These are phyloP conservation scores for Prorocentrum cordatum DNA, from an alignment of 169 alveolate genomes.

Conservation along the genomic window DNA sequence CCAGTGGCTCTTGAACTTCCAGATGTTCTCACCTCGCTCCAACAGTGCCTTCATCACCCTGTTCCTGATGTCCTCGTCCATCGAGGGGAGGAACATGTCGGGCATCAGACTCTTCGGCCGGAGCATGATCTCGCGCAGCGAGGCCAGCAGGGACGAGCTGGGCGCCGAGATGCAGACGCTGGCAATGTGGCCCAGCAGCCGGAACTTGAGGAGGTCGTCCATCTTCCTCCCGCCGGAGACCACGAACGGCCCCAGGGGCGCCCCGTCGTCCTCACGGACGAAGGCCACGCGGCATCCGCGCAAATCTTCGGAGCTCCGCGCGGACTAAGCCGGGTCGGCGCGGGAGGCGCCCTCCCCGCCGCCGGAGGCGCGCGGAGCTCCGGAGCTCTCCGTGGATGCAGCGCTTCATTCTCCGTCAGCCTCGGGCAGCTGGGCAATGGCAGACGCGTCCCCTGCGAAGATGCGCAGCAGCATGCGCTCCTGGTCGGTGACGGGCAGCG, in stretches of 20 bases:
- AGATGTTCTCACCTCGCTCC: conserved; percentile 65
- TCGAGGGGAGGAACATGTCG: conserved; percentile 14
- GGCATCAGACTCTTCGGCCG: background rate
- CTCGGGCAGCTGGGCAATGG: background rate
- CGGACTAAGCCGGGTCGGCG: too few species aligned
- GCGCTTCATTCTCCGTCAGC: too few species aligned
- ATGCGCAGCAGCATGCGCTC: conserved; percentile 32
- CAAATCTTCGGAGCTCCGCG: too few species aligned
- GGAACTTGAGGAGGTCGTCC: conserved; percentile 52
- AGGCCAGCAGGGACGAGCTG: conserved; percentile 24
- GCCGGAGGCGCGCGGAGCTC: too few species aligned
- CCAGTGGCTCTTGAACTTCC: conserved; percentile 65
- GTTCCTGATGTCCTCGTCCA: conserved; percentile 61
- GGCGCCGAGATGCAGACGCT: conserved; percentile 6
- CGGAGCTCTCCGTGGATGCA: too few species aligned
- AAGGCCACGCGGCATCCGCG: too few species aligned
- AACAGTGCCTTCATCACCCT: conserved; percentile 9
- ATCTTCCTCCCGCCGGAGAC: conserved; percentile 39
- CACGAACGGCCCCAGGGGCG: conserved; percentile 3
- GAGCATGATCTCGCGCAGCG: conserved; percentile 25
- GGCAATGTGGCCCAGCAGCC: conserved; percentile 51
- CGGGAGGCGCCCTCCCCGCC: too few species aligned
- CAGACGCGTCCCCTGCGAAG: conserved; percentile 22
- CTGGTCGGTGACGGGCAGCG: conserved; percentile 8
- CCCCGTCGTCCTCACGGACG: too few species aligned